A percentile compares a stretch with the other conserved stretches of the same genome.
Conservation (phyloP, 164 flowering plant genomes). For the Taxillus chinensis region DNA sequence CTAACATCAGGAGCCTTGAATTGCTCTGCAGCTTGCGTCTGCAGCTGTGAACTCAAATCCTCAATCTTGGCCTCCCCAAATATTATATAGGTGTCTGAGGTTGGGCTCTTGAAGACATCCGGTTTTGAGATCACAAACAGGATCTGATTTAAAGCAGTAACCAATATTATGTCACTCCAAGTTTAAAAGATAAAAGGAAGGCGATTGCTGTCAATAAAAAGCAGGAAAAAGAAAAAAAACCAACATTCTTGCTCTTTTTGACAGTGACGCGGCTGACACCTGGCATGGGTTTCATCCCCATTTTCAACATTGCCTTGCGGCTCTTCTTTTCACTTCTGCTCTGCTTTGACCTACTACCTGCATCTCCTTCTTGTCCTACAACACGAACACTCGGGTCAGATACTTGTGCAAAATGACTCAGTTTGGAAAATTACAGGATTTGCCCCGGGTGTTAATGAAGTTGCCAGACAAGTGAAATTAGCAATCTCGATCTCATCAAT, state of each 20-base stretch:
- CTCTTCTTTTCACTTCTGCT: constrained; percentile 52
- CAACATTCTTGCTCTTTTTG: constrained; percentile 45
- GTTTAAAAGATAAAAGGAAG: too few relatives aligned
- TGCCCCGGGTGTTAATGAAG: too few relatives aligned
- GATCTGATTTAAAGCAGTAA: background rate
- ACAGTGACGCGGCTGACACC: constrained; percentile 48
- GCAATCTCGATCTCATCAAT: too few relatives aligned
- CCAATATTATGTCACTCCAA: background rate
- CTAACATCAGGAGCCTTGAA: constrained; percentile 1
- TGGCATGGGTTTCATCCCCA: constrained; percentile 45
- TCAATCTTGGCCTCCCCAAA: constrained; percentile 4
- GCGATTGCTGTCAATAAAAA: background rate
- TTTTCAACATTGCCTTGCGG: constrained; percentile 49
- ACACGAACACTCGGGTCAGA: background rate
- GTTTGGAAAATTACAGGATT: too few relatives aligned
- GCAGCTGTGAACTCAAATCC: constrained; percentile 5
- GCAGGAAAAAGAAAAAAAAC: constrained; percentile 3
- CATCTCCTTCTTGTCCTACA: constrained; percentile 26
- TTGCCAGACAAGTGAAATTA: too few relatives aligned
- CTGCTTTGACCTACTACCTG: constrained; percentile 37
- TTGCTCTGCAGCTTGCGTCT: constrained; percentile 2
- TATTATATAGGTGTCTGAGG: background rate
- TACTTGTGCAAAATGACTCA: too few relatives aligned
- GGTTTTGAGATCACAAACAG: constrained; percentile 2
- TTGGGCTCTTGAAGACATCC: constrained; percentile 5